Evolutionary conservation across 331 rosid genomes (phyloP), one percentile per base, ranked within the genome.

Genomic region (Spiraea crenata): DNA sequence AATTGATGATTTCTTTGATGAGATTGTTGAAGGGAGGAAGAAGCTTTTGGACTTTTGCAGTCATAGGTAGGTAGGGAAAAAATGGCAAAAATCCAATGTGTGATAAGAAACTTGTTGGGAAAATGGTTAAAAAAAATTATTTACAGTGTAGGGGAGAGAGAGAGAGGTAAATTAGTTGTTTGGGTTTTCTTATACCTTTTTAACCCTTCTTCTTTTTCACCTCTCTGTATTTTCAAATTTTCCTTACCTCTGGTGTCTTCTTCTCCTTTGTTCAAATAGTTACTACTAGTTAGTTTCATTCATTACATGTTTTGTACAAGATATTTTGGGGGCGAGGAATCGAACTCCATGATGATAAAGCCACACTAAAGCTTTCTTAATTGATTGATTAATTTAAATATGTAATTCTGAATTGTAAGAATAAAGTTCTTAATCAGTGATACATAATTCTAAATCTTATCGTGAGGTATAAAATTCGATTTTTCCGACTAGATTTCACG

Each of bases 11-110:
- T 95, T 95, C 89, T 81, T 95, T 71, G 99, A 95, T 79, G 99
- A 95, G 80, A 91, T 91, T 76, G 99, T 95, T 60, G 98, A 95
- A 77, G 98, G 96, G 15, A 89, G 99, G 84, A 95, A 95, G 92
- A 95, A 87, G 95, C 98, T 91, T 71, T 84, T 86, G 88, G 99
- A 91, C 87, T 91, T 95, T 71, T 91, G 98, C 88, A 88, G 98
- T 75, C 97, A 91, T 81, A 89, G 96, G 82, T 88, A 77, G 73
- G n/a, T n/a, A n/a, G n/a, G n/a, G 38, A 20, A 52, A 13, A 2
- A 16, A 58, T 45, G 8, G 7, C 35, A 44, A 54, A 47, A 3
- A 50, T 3, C 56, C 57, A 45, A 73, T 51, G 47, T 55, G 60
- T 46, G 63, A 60, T 39, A 58, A 15, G 47, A 69, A 64, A 72